phyloP scores from a whole-genome alignment of 2,329 filamentous ascomycete genomes.

The Purpureocillium lavendulum region DNA sequence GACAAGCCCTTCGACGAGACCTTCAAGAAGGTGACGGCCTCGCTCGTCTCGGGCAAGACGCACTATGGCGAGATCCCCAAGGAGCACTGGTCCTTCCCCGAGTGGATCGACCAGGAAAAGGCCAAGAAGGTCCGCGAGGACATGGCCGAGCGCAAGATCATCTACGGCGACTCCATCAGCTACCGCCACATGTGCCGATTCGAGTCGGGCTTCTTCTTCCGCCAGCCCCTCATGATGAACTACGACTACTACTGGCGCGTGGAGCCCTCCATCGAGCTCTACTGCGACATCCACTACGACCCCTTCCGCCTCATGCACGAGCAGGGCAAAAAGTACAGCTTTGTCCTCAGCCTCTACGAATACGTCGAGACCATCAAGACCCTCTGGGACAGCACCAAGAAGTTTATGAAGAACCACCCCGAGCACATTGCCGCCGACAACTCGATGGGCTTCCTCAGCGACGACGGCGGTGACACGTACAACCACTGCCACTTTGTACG shows the following conservation, averaged over 20 bases:
- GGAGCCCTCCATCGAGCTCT: slow-evolving; percentile 92
- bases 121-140: slow-evolving; percentile 85
- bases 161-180: slow-evolving; percentile 93
- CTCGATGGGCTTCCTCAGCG: slow-evolving; percentile 83
- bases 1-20: slow-evolving; percentile 87
- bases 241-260: slow-evolving; percentile 99
- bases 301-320: slow-evolving; percentile 96
- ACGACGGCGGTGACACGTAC: slow-evolving; percentile 85
- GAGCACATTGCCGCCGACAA: slow-evolving; percentile 81
- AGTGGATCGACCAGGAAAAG: slow-evolving; percentile 92
- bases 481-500: slow-evolving; percentile 93
- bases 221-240: slow-evolving; percentile 83
- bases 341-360: slow-evolving; percentile 90
- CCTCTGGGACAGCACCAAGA: slow-evolving; percentile 90
- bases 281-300: slow-evolving; percentile 91
- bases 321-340: slow-evolving; percentile 96
- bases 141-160: slow-evolving; percentile 91
- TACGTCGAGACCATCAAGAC: slow-evolving; percentile 95
- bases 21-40: slow-evolving; percentile 86
- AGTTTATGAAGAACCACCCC: slow-evolving; percentile 84
- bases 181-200: slow-evolving; percentile 99
- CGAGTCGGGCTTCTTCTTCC: slow-evolving; percentile 99
- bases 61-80: slow-evolving; percentile 82
- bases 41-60: slow-evolving; percentile 86
- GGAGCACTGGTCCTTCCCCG: slow-evolving; percentile 96